These are phyloP conservation scores for Malassezia nana DNA, from an alignment of 1,284 basidiomycete genomes.

Conservation along the genomic window DNA sequence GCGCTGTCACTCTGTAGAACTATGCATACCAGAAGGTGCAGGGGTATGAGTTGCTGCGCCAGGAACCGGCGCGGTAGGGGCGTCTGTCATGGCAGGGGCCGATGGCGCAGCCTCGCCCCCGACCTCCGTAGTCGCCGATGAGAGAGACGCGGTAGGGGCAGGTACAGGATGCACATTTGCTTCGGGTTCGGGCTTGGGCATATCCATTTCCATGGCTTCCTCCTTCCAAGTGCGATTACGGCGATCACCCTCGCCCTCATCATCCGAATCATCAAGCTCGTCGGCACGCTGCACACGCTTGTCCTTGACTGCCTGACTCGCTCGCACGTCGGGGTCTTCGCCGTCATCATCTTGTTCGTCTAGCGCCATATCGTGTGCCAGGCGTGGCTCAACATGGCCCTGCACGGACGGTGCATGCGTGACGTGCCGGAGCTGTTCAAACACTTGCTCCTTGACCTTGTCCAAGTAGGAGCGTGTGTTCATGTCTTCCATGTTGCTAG, in stretches of 20 bases:
- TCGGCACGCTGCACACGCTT: conserved; percentile 24
- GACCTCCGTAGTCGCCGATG: too few relatives aligned
- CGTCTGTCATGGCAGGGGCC: neutral
- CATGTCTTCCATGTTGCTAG: conserved; percentile 91
- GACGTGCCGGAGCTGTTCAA: conserved; percentile 55
- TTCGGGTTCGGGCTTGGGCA: neutral
- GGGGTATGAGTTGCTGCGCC: neutral
- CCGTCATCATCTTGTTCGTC: conserved; percentile 24
- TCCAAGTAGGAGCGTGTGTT: conserved; percentile 88
- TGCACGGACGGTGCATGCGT: conserved; percentile 38
- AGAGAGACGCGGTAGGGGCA: too few relatives aligned
- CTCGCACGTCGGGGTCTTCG: conserved; percentile 25
- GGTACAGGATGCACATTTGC: neutral
- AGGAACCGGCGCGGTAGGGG: neutral
- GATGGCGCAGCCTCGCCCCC: neutral
- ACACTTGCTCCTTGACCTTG: conserved; percentile 79
- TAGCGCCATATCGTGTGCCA: conserved; percentile 22
- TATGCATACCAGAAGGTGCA: conserved; percentile 2
- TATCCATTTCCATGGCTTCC: conserved; percentile 1
- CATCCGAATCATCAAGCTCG: conserved; percentile 31
- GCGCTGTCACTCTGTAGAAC: conserved; percentile 13
- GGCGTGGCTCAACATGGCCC: conserved; percentile 36
- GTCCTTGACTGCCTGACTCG: conserved; percentile 25
- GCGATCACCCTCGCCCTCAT: conserved; percentile 29
- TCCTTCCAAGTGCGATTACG: conserved; percentile 17